These are phyloP conservation scores for Phytophthora rubi DNA, from an alignment of 352 stramenopile genomes.

Conservation along the genomic window DNA sequence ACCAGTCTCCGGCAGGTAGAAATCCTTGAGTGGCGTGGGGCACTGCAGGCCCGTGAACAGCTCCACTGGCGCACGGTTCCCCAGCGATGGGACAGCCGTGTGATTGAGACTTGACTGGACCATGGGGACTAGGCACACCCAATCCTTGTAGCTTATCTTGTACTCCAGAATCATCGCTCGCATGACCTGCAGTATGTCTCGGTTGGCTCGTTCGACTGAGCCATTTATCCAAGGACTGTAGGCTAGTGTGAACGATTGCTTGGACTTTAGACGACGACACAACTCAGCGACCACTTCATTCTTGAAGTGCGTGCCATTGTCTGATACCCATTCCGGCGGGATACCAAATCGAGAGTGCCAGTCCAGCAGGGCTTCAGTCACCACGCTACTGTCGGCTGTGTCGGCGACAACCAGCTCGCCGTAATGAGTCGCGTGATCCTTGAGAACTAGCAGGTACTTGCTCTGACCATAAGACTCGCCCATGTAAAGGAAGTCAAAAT, in stretches of 20 bases:
- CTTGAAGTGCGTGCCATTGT: conserved; percentile 9
- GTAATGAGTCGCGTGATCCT: conserved; percentile 28
- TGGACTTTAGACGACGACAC: conserved; percentile 17
- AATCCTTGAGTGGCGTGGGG: neutral
- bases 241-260: conserved; percentile 33
- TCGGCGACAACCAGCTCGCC: conserved; percentile 33
- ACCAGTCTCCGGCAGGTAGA: neutral
- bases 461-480: neutral
- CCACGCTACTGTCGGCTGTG: conserved; percentile 6
- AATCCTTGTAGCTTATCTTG: conserved; percentile 4
- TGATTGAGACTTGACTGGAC: conserved; percentile 39
- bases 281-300: conserved; percentile 26
- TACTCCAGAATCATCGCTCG: conserved; percentile 30
- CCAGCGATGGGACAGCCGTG: conserved; percentile 20
- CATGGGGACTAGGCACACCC: conserved; percentile 16
- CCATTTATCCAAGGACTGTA: conserved; percentile 46
- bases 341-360: conserved; percentile 11
- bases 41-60: conserved; percentile 4
- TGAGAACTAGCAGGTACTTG: conserved; percentile 37
- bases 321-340: conserved; percentile 3
- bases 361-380: neutral
- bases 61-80: neutral
- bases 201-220: conserved; percentile 35
- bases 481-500: conserved; percentile 6
- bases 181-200: conserved; percentile 41